Base-by-base conservation (phyloP, 345 rosid genomes). In the Gynandropsis gynandra region DNA sequence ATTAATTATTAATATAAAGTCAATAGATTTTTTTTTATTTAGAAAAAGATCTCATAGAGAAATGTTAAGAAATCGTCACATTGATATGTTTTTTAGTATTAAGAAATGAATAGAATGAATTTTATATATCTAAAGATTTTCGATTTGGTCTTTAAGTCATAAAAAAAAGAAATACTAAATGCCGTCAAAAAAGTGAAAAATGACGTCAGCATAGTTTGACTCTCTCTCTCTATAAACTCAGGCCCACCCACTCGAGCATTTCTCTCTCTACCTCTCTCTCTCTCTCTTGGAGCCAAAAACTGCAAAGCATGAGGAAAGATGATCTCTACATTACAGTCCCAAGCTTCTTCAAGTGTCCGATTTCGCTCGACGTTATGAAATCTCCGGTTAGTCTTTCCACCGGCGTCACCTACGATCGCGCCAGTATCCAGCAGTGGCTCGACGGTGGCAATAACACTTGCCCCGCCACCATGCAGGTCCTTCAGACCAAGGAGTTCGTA, bases 331-430 rank as follows among this genome's bases (percentile, higher is more conserved):
- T 85, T 62, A 67, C 86, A 41, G 68, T 85, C 10, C 98, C 98
- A 10, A 81, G 69, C 63, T 71, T 80, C 53, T 92, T 92, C 76
- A 70, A 80, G 35, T 92, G 98, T 49, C 98, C 98, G 17, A 87
- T 92, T 7, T 80, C 96, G 0, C 77, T 92, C 1, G 96, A 92
- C 59, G 87, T 92, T 10, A 92, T 92, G 98, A 77, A 69, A 55
- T 87, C 98, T 1, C 98, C 98, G 9, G 96, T 92, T 35, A 92
- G 93, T 69, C 81, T 92, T 12, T 84, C 77, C 72, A 92, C 98
- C 29, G 96, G 98, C n/a, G 86, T 92, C 13, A 92, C 98, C 10
- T 87, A 87, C 73, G 98, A 87, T 69, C 87, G 95, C 15, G 66
- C 80, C 52, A 77, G 84, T 68, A 92, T 87, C 74, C 87, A 84